Evolutionary conservation across 1,284 basidiomycete genomes (phyloP), one percentile per base, ranked within the genome.

Genomic region (Leucoagaricus sp.): DNA sequence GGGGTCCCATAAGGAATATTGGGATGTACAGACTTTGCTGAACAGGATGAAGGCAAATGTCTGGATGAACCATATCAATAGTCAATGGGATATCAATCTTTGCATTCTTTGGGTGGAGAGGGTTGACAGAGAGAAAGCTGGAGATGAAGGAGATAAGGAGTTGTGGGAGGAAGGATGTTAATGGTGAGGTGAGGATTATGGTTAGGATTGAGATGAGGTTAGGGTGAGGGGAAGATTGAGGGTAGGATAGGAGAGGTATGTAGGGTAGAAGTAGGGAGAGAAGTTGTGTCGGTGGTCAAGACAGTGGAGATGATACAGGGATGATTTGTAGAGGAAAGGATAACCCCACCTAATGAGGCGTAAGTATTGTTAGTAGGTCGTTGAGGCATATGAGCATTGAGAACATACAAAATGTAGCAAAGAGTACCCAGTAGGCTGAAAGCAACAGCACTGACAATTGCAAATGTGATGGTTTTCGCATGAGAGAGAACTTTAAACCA

Each of bases 1-100:
- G 6, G 95, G 85, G 69, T 96, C 98, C 97, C 97, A 99, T 48
- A 98, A 80, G 73, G 98, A 99, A 75, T 99, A 99, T 89, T 96
- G 94, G 1, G 94, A 96, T 0, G 97, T 99, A 80, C 94, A 97
- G 42, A 99, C 97, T 75, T 98, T 97, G 73, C 99, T 99, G 79
- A 98, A 96, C 1, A 93, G 78, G 13, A 98, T 95, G 67, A 99
- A 99, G 0, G 84, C 76, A 46, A 85, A 81, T 0, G 97, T 99
- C 72, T 98, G 96, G 19, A 95, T 81, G 66, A 97, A 94, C 89
- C 91, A 96, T 2, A 92, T 82, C 61, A 95, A 89, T 3, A 87
- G 81, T 3, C 98, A 75, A 44, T 89, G 76, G 23, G 74, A 68
- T 50, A 69, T 73, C 13, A 15, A 4, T 6, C n/a, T n/a, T n/a